Base-by-base conservation (phyloP, 352 stramenopile genomes). In the Plasmopara muralis region DNA sequence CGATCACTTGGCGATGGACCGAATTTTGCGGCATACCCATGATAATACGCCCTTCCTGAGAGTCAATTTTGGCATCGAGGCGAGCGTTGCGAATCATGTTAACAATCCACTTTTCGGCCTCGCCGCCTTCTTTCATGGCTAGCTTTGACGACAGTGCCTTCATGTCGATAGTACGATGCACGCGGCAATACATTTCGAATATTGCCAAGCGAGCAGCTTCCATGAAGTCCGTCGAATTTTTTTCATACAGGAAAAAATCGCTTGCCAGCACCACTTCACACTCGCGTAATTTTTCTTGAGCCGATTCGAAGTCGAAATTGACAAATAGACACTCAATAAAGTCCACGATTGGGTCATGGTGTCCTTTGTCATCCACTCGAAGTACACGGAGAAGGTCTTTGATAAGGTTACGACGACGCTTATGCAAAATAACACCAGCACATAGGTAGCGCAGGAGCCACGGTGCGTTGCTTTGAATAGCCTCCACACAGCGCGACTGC, bases 111-210 rank as follows among this genome's bases (percentile, higher is more conserved):
- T 96, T 95, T 73, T 99, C 97, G 9, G 97, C 95, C 47, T 97
- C 88, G n/a, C 92, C 84, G 53, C 95, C 77, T 60, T 98, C 86
- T 34, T 88, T 75, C 89, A 98, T 98, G 34, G 89, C 93, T 53
- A 99, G 79, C 79, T 98, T 98, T 28, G 93, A 86, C 40, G 95
- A 96, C 57, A 99, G 79, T 61, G 93, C 94, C 53, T 87, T 87
- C 64, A 99, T 97, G 80, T 99, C 95, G 71, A 99, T 98, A 72
- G 97, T 99, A 66, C 97, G 85, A 82, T 99, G 96, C 63, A 99
- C 98, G 48, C 96, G 85, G 75, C 96, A 99, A 77, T 99, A 99
- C 61, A 98, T 98, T 73, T 99, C 97, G 68, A 99, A 99, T 53
- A 98, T 98, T 73, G 98, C 96, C 13, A 98, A 82, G 18, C 96